Conservation (phyloP, 2,329 filamentous ascomycete species). For the Cercospora janseana region DNA sequence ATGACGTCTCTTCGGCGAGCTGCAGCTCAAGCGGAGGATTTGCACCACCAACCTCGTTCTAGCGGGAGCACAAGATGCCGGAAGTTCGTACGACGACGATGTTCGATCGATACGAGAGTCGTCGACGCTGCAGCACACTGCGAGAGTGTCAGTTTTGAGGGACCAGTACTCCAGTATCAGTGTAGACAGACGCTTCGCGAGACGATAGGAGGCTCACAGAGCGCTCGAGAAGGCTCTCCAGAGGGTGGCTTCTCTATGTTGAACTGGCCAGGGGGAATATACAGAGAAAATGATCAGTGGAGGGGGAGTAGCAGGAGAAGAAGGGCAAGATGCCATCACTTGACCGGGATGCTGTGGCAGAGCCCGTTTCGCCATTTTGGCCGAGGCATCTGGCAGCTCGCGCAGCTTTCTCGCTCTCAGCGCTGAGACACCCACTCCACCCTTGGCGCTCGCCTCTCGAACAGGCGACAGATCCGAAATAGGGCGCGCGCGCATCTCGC, state of each 20-base stretch:
- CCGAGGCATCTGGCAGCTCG: too few relatives aligned
- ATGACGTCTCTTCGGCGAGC: slow-evolving; percentile 9
- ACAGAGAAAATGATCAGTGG: not conserved
- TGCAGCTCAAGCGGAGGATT: slow-evolving; percentile 12
- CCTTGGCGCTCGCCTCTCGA: too few relatives aligned
- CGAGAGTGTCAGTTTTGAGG: not conserved
- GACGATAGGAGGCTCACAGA: too few relatives aligned
- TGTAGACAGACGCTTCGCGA: too few relatives aligned
- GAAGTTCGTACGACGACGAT: too few relatives aligned
- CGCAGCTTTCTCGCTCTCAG: too few relatives aligned
- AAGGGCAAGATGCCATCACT: slow-evolving; percentile 2
- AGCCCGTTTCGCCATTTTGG: too few relatives aligned
- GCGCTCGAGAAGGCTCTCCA: not conserved
- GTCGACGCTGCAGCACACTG: not conserved
- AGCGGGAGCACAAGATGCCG: too few relatives aligned
- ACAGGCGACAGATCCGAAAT: too few relatives aligned
- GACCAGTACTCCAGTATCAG: too few relatives aligned
- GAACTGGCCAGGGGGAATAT: not conserved
- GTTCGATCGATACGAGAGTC: not conserved
- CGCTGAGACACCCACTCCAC: too few relatives aligned
- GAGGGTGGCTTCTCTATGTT: not conserved
- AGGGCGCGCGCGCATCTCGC: too few relatives aligned
- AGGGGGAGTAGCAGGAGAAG: not conserved
- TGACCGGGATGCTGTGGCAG: not conserved
- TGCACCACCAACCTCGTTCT: not conserved